Percentiles rank a stretch among this genome's conserved stretches.
These are phyloP conservation scores for Ceratocystis eucalypticola DNA, from an alignment of 2,329 filamentous ascomycete genomes.

Conservation along the genomic window DNA sequence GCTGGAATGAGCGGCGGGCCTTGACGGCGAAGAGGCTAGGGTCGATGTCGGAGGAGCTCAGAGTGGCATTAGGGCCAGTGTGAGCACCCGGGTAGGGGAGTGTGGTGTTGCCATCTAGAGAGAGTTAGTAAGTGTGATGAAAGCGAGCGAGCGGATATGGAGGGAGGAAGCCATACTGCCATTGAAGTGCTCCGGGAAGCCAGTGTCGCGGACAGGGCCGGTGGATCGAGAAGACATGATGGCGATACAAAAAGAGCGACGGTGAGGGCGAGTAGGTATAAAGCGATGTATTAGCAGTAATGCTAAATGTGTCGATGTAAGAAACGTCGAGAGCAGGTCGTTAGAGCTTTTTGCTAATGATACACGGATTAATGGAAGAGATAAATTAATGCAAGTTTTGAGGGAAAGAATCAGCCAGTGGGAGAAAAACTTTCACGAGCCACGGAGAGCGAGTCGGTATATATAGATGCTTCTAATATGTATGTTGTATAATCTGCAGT, in stretches of 20 bases:
- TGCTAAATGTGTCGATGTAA: too few species aligned
- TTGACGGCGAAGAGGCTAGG: slow-evolving; percentile 31
- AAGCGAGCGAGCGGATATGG: background rate
- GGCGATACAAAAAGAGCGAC: slow-evolving; percentile 8
- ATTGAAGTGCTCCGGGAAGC: slow-evolving; percentile 39
- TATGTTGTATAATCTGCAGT: background rate
- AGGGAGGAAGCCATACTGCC: slow-evolving; percentile 28
- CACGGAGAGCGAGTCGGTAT: background rate
- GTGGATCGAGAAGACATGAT: slow-evolving; percentile 21
- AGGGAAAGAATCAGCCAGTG: too few species aligned
- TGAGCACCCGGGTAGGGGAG: slow-evolving; percentile 49
- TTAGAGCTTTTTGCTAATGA: too few species aligned
- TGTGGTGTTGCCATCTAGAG: slow-evolving; percentile 42
- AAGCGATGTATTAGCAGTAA: background rate
- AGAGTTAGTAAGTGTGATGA: background rate
- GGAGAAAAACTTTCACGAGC: too few species aligned
- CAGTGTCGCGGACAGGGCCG: slow-evolving; percentile 31
- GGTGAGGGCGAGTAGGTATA: background rate
- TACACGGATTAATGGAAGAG: too few species aligned
- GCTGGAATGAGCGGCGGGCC: slow-evolving; percentile 35
- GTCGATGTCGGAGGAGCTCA: slow-evolving; percentile 41
- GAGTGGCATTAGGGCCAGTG: slow-evolving; percentile 41
- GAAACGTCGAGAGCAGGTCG: too few species aligned
- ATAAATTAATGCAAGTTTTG: too few species aligned
- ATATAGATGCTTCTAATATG: background rate